Evolutionary conservation across 2,329 filamentous ascomycete species (phyloP), one percentile per base, ranked within the genome.

Genomic region (Arthrobotrys pseudoclavata): DNA sequence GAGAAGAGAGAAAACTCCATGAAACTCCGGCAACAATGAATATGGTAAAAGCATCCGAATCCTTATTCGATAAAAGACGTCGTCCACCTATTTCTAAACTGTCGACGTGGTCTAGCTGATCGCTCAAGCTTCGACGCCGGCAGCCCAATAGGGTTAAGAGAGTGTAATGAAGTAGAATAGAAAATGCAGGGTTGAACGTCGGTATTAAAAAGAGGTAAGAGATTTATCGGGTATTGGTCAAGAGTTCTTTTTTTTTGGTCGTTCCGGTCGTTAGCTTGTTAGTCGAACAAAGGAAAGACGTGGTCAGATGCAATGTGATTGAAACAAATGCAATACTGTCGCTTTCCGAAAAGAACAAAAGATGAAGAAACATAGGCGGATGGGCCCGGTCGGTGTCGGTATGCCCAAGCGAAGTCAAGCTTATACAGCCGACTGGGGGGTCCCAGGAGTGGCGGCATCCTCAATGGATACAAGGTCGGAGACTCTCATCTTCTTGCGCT

Each of bases 401-500:
- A 76, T 63, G 26, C 69, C 40, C 50, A 76, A 70, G 55, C 72
- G 72, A 76, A 26, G 40, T 42, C 26, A 29, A 62, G 72, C 60
- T 76, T 69, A 76, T 47, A 55, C 72, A 76, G 66, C 67, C 72
- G 72, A 76, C 26, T 76, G 72, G 40, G 72, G 72, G 29, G 72
- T 76, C 15, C 72, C 72, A 31, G 72, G 72, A 47, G 72, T 76
- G 24, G 72, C 72, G 45, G 72, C 72, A 53, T 76, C 72, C 66
- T 76, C 72, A 63, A 76, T 76, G 40, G 72, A 76, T 47, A 76
- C 72, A 42, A 81, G 60, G 71, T 81, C 81, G 22, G 81, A 81
- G 53, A 81, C 81, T 63, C 81, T 80, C 76, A 81, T 79, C 64
- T 81, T 81, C 68, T 81, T 81, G 50, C 80, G 79, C 15, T 79